Evolutionary conservation across 2,329 filamentous ascomycete species (phyloP).

Genomic region (Stagonosporopsis cucurbitacearum): DNA sequence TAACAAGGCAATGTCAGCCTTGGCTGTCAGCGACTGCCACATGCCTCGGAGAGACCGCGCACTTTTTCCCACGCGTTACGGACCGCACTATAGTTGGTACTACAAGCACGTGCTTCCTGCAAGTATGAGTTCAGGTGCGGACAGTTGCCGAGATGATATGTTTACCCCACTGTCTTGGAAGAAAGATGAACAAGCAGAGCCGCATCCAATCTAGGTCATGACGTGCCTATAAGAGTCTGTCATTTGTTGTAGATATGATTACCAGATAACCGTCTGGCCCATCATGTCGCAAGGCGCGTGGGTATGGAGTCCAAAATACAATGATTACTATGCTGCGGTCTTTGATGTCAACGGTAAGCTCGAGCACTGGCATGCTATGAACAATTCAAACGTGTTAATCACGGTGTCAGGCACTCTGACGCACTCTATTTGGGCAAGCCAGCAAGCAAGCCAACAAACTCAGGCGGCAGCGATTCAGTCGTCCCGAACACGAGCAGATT

Average conservation of each 20-base stretch:
- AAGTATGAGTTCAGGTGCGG: neutral
- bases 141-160: neutral
- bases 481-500: neutral
- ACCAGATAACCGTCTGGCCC: too few species aligned
- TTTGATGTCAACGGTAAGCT: neutral
- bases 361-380: too few species aligned
- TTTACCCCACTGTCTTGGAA: neutral
- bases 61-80: neutral
- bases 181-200: neutral
- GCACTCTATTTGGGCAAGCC: neutral
- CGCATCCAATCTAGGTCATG: neutral
- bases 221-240: neutral
- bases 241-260: neutral
- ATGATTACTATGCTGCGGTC: neutral
- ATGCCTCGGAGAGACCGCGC: neutral
- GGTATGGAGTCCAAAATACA: neutral
- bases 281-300: neutral
- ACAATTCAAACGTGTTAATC: neutral
- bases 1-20: neutral
- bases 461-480: neutral
- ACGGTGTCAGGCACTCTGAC: neutral
- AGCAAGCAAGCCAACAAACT: neutral
- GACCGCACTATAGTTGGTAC: neutral
- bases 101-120: neutral
- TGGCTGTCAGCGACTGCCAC: neutral